Evolutionary conservation across 2,329 filamentous ascomycete species (phyloP), one percentile per base, ranked within the genome.

Genomic region (Amylocarpus encephaloides): DNA sequence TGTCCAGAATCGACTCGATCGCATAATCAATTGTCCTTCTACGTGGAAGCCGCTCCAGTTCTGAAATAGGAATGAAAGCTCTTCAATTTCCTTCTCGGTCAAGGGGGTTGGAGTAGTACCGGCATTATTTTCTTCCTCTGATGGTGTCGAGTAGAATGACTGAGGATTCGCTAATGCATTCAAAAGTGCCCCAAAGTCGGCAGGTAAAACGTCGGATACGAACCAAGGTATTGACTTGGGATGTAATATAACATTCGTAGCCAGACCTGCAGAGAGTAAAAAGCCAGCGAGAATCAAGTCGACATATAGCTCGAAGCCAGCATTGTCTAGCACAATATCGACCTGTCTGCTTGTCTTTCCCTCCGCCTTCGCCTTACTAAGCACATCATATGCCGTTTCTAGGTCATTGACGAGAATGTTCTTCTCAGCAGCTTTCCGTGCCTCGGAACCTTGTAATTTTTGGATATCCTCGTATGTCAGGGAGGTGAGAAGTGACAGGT

Each of bases 201-300:
- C 77, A 0, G 92, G 91, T 10, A 95, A 70, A 3, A 97, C 93
- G 63, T 98, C 93, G 1, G 90, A 96, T 43, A 98, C 93, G 66
- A 97, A 98, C 93, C 93, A 98, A 1, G 93, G 93, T 51, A 98
- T 91, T 18, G 83, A 85, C 72, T 98, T 98, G 46, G 93, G 91
- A 64, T 95, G 91, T 9, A 98, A 78, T 16, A 97, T 83, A 12
- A 98, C 77, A 19, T 82, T 82, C 0, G 91, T 96, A 0, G 93
- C 93, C 5, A 98, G 80, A 0, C 86, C 88, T 0, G 89, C 77
- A 0, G 88, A 83, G 6, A 98, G 76, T 12, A 98, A 76, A 66
- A 95, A 98, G 1, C 91, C 92, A 0, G 89, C 91, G 1, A 98
- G 78, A 50, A 97, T 83, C 9, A 98, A 77, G 65, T 98, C 93